A percentile compares a stretch with the other conserved stretches of the same genome.
Evolutionary conservation across 2,329 filamentous ascomycete genomes (phyloP).

Genomic region (Fusarium newnesense): DNA sequence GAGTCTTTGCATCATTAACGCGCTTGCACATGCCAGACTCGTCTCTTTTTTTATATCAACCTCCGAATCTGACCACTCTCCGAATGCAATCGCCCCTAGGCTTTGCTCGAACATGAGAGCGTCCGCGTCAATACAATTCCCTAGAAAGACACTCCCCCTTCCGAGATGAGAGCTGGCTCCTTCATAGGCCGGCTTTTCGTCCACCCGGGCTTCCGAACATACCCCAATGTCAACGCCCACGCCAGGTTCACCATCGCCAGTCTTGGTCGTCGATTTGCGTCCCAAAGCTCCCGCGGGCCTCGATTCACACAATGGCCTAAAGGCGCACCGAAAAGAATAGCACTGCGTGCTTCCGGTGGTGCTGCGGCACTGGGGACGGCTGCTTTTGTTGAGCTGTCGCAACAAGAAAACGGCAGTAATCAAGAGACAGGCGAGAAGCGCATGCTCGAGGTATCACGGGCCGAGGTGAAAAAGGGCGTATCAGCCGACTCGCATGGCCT

Average conservation of each 20-base stretch:
- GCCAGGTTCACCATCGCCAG: slow-evolving; percentile 12
- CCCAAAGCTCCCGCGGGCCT: slow-evolving; percentile 39
- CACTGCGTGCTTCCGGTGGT: slow-evolving; percentile 54
- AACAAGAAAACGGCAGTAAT: slow-evolving; percentile 61
- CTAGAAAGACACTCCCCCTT: slow-evolving; percentile 27
- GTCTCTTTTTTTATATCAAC: background rate
- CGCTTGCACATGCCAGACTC: slow-evolving; percentile 29
- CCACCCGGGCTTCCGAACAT: slow-evolving; percentile 50
- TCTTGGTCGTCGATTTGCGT: slow-evolving; percentile 38
- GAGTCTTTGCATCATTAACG: slow-evolving; percentile 34
- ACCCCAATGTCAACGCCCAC: slow-evolving; percentile 30
- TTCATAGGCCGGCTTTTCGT: slow-evolving; percentile 57
- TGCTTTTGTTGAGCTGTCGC: slow-evolving; percentile 67
- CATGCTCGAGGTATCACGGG: slow-evolving; percentile 85
- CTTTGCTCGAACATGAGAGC: slow-evolving; percentile 37
- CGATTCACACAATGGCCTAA: slow-evolving; percentile 43
- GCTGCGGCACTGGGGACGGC: slow-evolving; percentile 61
- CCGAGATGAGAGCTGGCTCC: slow-evolving; percentile 59
- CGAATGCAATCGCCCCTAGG: slow-evolving; percentile 21
- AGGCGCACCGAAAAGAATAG: slow-evolving; percentile 37
- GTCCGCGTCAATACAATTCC: slow-evolving; percentile 3
- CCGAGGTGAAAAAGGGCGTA: slow-evolving; percentile 79
- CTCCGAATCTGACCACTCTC: slow-evolving; percentile 1
- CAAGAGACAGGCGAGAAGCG: slow-evolving; percentile 79
- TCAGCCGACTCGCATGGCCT: slow-evolving; percentile 70